Base-by-base conservation (phyloP, 2,329 filamentous ascomycete species). In the Stromatinia cepivora region DNA sequence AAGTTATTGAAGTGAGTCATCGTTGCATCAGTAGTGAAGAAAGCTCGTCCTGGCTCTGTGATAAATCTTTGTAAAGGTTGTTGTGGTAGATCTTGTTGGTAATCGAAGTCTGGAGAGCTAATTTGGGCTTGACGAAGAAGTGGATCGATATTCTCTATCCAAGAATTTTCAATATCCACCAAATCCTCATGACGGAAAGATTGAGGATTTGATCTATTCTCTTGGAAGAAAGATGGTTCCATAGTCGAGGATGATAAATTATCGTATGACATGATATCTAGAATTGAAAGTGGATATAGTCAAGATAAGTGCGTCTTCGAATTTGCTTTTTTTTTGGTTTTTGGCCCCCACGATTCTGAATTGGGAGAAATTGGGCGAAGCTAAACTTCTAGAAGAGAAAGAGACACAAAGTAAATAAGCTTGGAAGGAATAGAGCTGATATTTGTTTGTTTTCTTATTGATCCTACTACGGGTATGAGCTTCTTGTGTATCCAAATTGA, bases 61-160 rank as follows among this genome's bases (percentile, higher is more conserved):
- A 76, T 71, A 65, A 71, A 76, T 39, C 73, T 67, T 25, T 75
- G 70, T 54, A 76, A 64, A 20, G 71, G 70, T 54, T 58, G 57
- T 39, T 71, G 67, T 65, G 73, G 70, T 56, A 70, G 63, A 57
- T 71, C 59, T n/a, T 67, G 36, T 48, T 65, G 56, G 46, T 59
- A 64, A 46, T 69, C 11, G 42, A 69, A 53, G 15, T 65, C 58
- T 61, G 42, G 34, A 11, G 66, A 56, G 42, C 63, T 25, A 1
- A 57, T 22, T 61, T 65, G 69, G 34, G 52, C 20, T 56, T 46
- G 69, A 48, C 36, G 52, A 45, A 36, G 71, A 64, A 70, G 69
- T 20, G 74, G 74, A 58, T 76, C 71, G 22, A 76, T 70, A 39
- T 70, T 71, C 1, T 70, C 54, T 8, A 67, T 66, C 70, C 70